Conservation (phyloP, 139 green algal species). For the Volvox africanus region DNA sequence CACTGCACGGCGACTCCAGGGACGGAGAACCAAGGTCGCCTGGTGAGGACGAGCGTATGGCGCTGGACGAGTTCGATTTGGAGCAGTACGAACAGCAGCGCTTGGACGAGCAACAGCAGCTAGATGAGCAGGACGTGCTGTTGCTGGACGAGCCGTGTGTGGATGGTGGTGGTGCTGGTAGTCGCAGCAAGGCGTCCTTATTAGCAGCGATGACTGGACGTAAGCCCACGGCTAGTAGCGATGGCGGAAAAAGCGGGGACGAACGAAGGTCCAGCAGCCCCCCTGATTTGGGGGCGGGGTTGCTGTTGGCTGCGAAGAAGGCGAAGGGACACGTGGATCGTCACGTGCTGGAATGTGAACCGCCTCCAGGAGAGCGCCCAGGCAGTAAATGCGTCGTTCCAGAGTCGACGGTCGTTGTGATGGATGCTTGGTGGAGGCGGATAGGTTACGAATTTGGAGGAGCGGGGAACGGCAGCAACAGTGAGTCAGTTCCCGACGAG, state of each 20-base stretch:
- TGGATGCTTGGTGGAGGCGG: constrained; percentile 35
- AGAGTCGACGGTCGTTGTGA: background rate
- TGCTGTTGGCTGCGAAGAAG: background rate
- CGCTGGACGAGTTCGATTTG: constrained; percentile 25
- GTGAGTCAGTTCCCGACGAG: background rate
- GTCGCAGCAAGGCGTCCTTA: background rate
- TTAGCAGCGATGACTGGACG: background rate
- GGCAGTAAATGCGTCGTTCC: background rate
- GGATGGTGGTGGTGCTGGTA: background rate
- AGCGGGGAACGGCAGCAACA: background rate
- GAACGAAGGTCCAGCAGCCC: background rate
- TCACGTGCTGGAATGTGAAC: background rate
- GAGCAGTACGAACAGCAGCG: constrained; percentile 32
- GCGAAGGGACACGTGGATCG: background rate
- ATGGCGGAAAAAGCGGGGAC: background rate
- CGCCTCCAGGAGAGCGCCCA: too few species aligned
- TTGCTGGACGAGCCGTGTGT: constrained; percentile 16
- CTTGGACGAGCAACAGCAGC: constrained; percentile 20
- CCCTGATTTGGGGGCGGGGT: constrained; percentile 1
- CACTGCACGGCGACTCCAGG: background rate
- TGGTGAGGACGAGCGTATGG: background rate
- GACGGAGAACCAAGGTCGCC: background rate
- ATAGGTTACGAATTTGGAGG: background rate
- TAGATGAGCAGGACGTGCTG: constrained; percentile 37
- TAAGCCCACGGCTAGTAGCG: background rate